Evolutionary conservation across 768 basidiomycete species (phyloP).

Genomic region (Sporobolomyces roseus): DNA sequence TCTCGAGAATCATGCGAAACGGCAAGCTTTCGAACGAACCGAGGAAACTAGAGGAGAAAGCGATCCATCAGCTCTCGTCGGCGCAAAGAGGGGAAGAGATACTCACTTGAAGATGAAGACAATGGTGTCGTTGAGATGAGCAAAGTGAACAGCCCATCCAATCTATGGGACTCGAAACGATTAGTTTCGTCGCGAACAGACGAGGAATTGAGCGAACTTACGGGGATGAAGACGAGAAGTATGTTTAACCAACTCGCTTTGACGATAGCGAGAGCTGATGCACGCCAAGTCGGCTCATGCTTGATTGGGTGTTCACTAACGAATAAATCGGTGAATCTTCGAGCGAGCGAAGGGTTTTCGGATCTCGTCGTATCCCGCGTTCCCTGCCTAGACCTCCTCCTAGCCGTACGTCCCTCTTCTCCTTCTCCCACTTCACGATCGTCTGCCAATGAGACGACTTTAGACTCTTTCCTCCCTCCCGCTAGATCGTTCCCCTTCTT

Average conservation of each 20-base stretch:
- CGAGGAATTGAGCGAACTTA: too few relatives aligned
- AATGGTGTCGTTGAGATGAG: slow-evolving; percentile 30
- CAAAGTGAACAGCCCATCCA: slow-evolving; percentile 35
- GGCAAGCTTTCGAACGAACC: background rate
- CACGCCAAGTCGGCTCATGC: slow-evolving; percentile 20
- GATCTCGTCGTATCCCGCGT: slow-evolving; percentile 12
- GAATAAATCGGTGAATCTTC: slow-evolving; percentile 31
- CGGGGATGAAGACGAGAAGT: slow-evolving; percentile 42
- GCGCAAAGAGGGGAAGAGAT: background rate
- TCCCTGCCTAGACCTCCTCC: slow-evolving; percentile 5
- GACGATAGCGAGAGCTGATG: slow-evolving; percentile 32
- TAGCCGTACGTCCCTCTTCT: background rate
- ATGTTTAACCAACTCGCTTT: slow-evolving; percentile 43
- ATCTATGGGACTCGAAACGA: too few relatives aligned
- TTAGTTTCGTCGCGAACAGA: too few relatives aligned
- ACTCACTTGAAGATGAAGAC: slow-evolving; percentile 34
- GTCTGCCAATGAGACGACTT: slow-evolving; percentile 13
- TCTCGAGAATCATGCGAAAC: background rate
- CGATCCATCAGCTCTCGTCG: background rate
- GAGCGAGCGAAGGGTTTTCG: slow-evolving; percentile 13
- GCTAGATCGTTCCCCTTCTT: too few relatives aligned
- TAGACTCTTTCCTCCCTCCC: background rate
- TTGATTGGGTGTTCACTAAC: slow-evolving; percentile 21
- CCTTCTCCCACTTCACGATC: background rate
- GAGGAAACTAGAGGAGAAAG: slow-evolving; percentile 3